phyloP scores from a whole-genome alignment of 2,329 filamentous ascomycete species.

The Apiospora sp. region DNA sequence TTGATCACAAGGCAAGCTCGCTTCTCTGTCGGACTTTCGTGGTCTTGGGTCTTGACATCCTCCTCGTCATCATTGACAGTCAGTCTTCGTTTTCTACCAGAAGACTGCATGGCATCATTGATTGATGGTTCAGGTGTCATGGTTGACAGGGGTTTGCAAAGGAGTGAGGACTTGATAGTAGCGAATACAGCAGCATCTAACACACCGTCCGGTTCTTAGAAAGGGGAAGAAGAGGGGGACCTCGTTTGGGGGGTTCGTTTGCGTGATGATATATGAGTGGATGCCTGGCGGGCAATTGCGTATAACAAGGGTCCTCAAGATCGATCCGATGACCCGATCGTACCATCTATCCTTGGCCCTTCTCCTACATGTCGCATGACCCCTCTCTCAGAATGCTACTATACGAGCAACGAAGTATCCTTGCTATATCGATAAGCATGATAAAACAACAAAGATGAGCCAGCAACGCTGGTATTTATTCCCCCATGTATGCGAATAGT shows the following conservation, averaged over 20 bases:
- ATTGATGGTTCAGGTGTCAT: not conserved
- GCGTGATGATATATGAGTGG: not conserved
- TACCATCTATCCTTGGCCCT: not conserved
- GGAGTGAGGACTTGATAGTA: not conserved
- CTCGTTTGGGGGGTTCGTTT: not conserved
- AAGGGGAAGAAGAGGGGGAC: not conserved
- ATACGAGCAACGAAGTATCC: not conserved
- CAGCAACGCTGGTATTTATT: too few species aligned
- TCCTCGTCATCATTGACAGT: not conserved
- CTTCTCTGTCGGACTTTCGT: not conserved
- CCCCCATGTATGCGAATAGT: too few species aligned
- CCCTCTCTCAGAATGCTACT: not conserved
- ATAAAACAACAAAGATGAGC: not conserved
- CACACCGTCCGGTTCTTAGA: too few species aligned
- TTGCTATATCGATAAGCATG: not conserved
- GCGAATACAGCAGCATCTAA: too few species aligned
- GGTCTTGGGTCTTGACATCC: not conserved
- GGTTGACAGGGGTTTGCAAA: not conserved
- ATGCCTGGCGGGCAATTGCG: not conserved
- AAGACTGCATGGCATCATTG: not conserved
- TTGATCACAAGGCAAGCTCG: not conserved
- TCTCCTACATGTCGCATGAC: not conserved
- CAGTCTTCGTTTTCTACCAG: not conserved
- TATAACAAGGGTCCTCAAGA: not conserved
- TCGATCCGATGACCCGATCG: not conserved